These are phyloP conservation scores for Pyrenochaeta sp. DNA, from an alignment of 2,329 filamentous ascomycete genomes.

Conservation along the genomic window DNA sequence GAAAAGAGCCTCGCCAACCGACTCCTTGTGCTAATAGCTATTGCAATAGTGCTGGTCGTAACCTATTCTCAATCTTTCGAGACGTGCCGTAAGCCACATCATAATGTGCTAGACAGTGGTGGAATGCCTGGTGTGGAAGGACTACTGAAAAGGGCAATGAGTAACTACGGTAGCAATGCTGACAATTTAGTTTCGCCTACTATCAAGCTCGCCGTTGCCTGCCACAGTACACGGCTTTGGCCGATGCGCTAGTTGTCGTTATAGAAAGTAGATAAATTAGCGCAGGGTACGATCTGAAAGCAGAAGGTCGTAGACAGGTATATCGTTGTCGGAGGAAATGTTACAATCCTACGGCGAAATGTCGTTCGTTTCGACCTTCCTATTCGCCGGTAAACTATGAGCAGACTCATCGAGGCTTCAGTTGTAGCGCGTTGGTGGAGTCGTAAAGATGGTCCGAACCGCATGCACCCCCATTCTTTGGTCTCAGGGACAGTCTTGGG, in stretches of 20 bases:
- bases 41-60: background rate
- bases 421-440: background rate
- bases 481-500: slow-evolving; percentile 17
- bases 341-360: slow-evolving; percentile 23
- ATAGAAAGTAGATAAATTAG: slow-evolving; percentile 4
- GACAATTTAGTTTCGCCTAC: background rate
- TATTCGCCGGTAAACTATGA: slow-evolving; percentile 13
- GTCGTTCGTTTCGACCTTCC: slow-evolving; percentile 2
- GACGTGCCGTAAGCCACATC: slow-evolving; percentile 11
- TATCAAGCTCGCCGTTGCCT: background rate
- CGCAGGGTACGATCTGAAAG: slow-evolving; percentile 15
- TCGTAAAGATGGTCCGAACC: background rate
- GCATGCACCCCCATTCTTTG: slow-evolving; percentile 13
- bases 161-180: background rate
- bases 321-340: slow-evolving; percentile 15
- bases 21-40: background rate
- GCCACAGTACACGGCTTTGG: background rate
- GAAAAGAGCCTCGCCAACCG: slow-evolving; percentile 10
- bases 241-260: slow-evolving; percentile 5
- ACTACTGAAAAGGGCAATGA: slow-evolving; percentile 11
- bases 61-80: slow-evolving; percentile 14
- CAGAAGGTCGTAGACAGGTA: slow-evolving; percentile 22
- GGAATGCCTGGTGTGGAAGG: slow-evolving; percentile 3
- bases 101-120: background rate
- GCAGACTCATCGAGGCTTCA: background rate